Evolutionary conservation across 306 rosid genomes (phyloP).

Genomic region (Gillenia trifoliata): DNA sequence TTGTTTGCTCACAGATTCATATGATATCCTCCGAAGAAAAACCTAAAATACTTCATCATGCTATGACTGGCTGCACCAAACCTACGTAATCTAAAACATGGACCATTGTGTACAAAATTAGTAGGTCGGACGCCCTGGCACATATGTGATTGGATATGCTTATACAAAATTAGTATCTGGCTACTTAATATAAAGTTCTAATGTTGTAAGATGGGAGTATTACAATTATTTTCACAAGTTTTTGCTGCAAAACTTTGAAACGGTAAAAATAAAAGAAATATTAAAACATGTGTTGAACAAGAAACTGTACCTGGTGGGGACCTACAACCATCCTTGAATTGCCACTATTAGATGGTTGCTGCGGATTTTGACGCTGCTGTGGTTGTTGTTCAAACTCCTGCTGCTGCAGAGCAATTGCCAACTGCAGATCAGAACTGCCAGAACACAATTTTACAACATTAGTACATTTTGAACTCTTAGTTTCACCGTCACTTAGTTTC

Average conservation of each 20-base stretch:
- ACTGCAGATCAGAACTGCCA: constrained; percentile 86
- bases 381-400: constrained; percentile 93
- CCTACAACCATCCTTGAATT: constrained; percentile 79
- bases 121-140: neutral
- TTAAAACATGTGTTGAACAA: constrained; percentile 5
- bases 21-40: neutral
- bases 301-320: constrained; percentile 72
- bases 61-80: neutral
- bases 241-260: neutral
- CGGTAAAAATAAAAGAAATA: neutral
- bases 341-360: constrained; percentile 46
- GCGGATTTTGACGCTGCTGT: constrained; percentile 56
- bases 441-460: neutral
- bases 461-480: neutral
- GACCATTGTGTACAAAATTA: neutral
- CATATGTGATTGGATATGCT: neutral
- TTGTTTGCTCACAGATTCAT: neutral
- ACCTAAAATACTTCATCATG: neutral
- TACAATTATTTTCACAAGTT: neutral
- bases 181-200: neutral
- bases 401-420: constrained; percentile 96
- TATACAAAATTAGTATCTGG: neutral
- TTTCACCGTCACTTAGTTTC: too few relatives aligned
- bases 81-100: neutral
- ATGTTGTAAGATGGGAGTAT: neutral